Base-by-base conservation (phyloP, 2,329 filamentous ascomycete species). In the Penicillium palitans region DNA sequence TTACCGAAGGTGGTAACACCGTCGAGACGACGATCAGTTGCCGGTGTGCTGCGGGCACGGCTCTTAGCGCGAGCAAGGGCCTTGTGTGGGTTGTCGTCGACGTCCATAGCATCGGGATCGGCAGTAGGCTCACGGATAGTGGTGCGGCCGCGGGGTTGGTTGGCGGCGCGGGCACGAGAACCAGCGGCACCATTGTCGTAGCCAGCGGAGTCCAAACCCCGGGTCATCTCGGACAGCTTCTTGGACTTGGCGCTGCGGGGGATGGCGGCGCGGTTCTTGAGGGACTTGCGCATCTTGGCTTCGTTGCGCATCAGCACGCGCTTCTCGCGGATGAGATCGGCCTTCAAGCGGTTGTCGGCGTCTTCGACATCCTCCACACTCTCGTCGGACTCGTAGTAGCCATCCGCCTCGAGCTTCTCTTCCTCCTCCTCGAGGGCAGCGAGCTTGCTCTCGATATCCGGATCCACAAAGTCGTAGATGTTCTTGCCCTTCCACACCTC, bases 241-340 rank as follows among this genome's bases (percentile, higher is more conserved):
- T 93, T 91, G 75, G 91, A 86, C 74, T 88, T 87, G 66, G 87
- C 84, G 67, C 88, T 90, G 71, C 95, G 88, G 25, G 95, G 96
- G 64, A 99, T 96, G 67, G 93, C 85, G 61, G 95, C 93, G 67
- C 92, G 87, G 83, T 99, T 99, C 88, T 99, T 98, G 75, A 99
- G 87, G 42, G 89, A 89, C 83, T 96, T 98, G 79, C 91, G 90
- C 88, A 96, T 92, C 80, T 90, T 90, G 63, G 91, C 90, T 70
- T 96, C 95, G 78, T 98, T 98, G 73, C 90, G 87, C 79, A 98
- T 95, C 62, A 97, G 83, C 63, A 88, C 85, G 68, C 91, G 88
- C 86, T 98, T 97, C 82, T 97, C 93, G 62, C 93, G 89, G 77
- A 99, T 99, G 61, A 96, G 81, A 64, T 96, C 90, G 50, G 95